Evolutionary conservation across 2,329 filamentous ascomycete genomes (phyloP), one percentile per base, ranked within the genome.

Genomic region (Septoria petroselini): DNA sequence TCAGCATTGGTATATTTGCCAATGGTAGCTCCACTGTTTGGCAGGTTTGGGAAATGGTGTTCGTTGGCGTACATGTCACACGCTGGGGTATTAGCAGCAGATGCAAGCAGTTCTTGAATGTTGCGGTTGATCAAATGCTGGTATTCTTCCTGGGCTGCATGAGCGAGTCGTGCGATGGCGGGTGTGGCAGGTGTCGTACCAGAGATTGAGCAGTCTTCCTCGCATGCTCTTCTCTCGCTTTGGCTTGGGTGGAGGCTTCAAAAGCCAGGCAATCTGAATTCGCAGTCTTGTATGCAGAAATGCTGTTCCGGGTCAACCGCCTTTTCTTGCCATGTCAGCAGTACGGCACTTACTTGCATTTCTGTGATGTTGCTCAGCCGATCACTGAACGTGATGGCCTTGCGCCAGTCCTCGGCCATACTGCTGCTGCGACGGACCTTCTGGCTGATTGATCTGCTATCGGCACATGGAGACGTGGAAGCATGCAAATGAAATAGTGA

Each of bases 201-300:
- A 76, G 70, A 29, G 81, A 82, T 18, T 70, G 60, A 8, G 83
- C 80, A 34, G 71, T 69, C 35, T 79, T 75, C 59, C 82, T 86
- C 9, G 83, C 81, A 8, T 78, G 74, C 38, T 78, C 79, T 68
- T 95, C 90, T 33, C 82, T 71, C 39, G 76, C 68, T 62, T 85
- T 84, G 15, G 87, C 88, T 55, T 79, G 72, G 27, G 73, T 69
- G 47, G 75, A 76, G 23, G 76, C 77, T 53, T 78, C 75, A 23
- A 70, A 62, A 45, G 73, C 68, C 8, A 70, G 70, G 21, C 73
- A 69, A 2, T 70, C 66, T 50, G 74, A 71, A 48, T 74, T 68
- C 15, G 69, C 68, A 43, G 63, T 65, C 60, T 75, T 73, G 56
- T 75, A 77, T 33, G 74, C 76, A 27, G 73, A 70, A 19, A 73